phyloP scores from a whole-genome alignment of 1,284 basidiomycete species.

The Trichosporon inkin region DNA sequence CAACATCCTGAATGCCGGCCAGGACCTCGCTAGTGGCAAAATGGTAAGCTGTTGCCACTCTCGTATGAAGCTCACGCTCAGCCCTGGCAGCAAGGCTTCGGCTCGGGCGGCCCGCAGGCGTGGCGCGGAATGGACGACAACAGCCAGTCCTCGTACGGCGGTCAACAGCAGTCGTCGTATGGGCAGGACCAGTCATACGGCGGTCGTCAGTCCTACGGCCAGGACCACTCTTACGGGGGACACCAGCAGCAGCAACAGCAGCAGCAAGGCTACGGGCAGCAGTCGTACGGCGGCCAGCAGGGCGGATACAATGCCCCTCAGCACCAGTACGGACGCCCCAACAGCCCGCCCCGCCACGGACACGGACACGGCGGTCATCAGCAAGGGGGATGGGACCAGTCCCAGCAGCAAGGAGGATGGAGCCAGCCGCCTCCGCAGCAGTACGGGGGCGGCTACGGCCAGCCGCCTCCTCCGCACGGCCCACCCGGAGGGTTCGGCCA shows the following conservation, averaged over 20 bases:
- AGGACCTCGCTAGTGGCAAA: constrained; percentile 47
- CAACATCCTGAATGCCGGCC: constrained; percentile 42
- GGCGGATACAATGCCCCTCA: not conserved
- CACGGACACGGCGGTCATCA: not conserved
- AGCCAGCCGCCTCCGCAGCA: constrained; percentile 7
- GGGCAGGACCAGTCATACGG: not conserved
- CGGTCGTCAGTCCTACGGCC: not conserved
- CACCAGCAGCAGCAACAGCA: not conserved
- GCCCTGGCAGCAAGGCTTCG: constrained; percentile 50
- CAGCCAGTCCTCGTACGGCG: not conserved
- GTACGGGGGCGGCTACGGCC: constrained; percentile 5
- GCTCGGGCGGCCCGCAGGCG: constrained; percentile 43
- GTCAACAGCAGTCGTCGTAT: not conserved
- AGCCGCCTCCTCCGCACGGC: not conserved
- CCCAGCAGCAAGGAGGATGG: not conserved
- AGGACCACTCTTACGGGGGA: not conserved
- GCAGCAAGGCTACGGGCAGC: not conserved
- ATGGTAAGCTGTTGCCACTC: constrained; percentile 29
- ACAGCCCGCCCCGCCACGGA: constrained; percentile 13
- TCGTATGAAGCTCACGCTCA: constrained; percentile 12
- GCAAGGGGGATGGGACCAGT: not conserved
- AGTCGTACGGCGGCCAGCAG: not conserved
- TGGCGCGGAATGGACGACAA: constrained; percentile 42
- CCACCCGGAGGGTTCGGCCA: too few relatives aligned
- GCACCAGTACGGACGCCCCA: not conserved